phyloP scores from a whole-genome alignment of 352 stramenopile genomes.

The Thalassiosira mediterranea region DNA sequence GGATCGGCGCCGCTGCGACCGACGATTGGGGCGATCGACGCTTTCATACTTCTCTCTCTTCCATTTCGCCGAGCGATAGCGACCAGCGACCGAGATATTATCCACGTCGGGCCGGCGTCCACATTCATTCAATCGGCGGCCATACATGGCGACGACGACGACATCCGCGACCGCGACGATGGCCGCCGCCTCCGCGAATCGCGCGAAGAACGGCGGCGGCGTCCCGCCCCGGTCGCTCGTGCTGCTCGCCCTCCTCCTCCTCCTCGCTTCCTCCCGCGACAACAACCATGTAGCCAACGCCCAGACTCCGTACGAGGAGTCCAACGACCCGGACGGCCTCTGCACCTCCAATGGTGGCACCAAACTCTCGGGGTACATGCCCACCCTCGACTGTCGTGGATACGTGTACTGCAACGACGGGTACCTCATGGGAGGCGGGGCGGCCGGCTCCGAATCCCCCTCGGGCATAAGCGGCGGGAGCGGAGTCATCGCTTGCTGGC shows the following conservation, averaged over 20 bases:
- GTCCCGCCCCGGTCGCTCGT: background rate
- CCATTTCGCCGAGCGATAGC: no score
- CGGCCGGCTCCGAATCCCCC: background rate
- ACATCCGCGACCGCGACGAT: background rate
- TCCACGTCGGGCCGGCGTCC: no score
- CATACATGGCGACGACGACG: no score
- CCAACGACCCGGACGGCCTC: conserved; percentile 37
- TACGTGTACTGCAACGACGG: conserved; percentile 52
- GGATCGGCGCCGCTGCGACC: no score
- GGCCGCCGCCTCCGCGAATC: background rate
- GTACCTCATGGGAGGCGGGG: conserved; percentile 35
- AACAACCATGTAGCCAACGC: background rate
- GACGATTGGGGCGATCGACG: no score
- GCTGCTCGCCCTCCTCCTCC: background rate
- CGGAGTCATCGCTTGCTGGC: conserved; percentile 42
- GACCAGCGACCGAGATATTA: no score
- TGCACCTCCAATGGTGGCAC: conserved; percentile 1
- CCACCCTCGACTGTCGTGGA: conserved; percentile 45
- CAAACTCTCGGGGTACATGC: conserved; percentile 34
- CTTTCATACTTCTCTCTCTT: no score
- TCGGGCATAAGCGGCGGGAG: background rate
- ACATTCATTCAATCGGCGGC: no score
- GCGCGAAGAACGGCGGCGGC: background rate
- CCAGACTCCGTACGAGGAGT: conserved; percentile 11
- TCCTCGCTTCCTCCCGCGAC: background rate